These are phyloP conservation scores for Poronia punctata DNA, from an alignment of 495 filamentous ascomycete genomes.

Conservation along the genomic window DNA sequence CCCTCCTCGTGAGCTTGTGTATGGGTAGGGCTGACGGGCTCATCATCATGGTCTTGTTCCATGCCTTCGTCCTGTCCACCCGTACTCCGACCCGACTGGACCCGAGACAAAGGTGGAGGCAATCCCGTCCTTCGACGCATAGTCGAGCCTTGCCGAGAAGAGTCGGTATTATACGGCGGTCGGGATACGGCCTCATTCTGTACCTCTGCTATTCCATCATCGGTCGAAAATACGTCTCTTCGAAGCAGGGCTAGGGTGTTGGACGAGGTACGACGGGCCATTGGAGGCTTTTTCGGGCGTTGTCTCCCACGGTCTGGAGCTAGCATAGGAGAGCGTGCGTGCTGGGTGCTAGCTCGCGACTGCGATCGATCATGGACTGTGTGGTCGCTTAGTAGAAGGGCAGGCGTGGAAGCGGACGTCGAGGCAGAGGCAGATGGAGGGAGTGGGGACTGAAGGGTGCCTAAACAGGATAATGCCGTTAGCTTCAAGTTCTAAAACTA, in stretches of 20 bases:
- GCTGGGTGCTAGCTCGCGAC: slow-evolving; percentile 20
- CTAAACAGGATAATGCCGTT: slow-evolving; percentile 18
- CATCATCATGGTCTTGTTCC: slow-evolving; percentile 24
- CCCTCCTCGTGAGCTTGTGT: slow-evolving; percentile 30
- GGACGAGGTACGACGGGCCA: slow-evolving; percentile 67
- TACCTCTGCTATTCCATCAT: slow-evolving; percentile 82
- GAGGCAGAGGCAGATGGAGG: slow-evolving; percentile 10
- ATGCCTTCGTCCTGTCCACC: slow-evolving; percentile 44
- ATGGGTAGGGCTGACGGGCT: slow-evolving; percentile 16
- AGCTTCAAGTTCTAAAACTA: slow-evolving; percentile 13
- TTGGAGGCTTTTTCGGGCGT: slow-evolving; percentile 61
- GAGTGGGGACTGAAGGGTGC: slow-evolving; percentile 30
- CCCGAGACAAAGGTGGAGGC: slow-evolving; percentile 52
- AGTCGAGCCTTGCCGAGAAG: slow-evolving; percentile 45
- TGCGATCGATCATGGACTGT: slow-evolving; percentile 26
- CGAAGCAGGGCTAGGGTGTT: slow-evolving; percentile 65
- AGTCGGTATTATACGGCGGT: slow-evolving; percentile 17
- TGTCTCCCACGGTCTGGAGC: slow-evolving; percentile 50
- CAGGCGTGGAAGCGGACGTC: slow-evolving; percentile 11
- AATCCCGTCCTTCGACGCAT: slow-evolving; percentile 59
- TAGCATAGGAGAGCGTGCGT: slow-evolving; percentile 42
- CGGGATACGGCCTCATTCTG: slow-evolving; percentile 48
- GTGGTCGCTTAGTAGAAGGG: slow-evolving; percentile 27
- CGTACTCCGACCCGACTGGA: slow-evolving; percentile 42
- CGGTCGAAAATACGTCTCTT: slow-evolving; percentile 86